These are phyloP conservation scores for Racocetra persica DNA, from an alignment of 371 early-diverging fungal genomes.

Conservation along the genomic window DNA sequence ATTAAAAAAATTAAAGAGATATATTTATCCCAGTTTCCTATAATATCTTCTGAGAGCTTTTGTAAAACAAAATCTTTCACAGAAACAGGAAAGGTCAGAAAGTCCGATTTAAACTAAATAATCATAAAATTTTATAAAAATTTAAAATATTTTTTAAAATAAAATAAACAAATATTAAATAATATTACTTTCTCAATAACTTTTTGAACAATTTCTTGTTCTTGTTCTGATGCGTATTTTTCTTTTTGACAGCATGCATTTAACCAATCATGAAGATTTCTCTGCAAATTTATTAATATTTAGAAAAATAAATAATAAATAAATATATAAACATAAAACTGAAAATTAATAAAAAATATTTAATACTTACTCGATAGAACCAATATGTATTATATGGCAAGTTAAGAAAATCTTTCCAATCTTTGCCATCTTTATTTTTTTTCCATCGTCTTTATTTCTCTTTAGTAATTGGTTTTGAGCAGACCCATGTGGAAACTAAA, in stretches of 20 bases:
- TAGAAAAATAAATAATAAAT: too few relatives aligned
- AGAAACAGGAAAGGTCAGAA: conserved; percentile 3
- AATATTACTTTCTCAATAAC: not conserved
- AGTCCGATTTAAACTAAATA: conserved; percentile 10
- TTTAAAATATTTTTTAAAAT: not conserved
- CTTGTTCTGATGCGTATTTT: conserved; percentile 6
- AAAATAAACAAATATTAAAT: not conserved
- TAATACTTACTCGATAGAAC: not conserved
- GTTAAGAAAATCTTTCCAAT: conserved; percentile 10
- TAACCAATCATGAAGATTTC: not conserved
- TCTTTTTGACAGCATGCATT: not conserved
- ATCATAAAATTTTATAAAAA: not conserved
- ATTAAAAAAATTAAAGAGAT: too few relatives aligned
- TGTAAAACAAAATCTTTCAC: not conserved
- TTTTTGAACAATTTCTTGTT: not conserved
- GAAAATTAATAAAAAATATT: not conserved
- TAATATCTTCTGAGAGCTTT: conserved; percentile 14
- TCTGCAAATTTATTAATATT: not conserved
- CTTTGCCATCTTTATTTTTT: not conserved
- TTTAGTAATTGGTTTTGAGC: conserved; percentile 5
- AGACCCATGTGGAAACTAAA: not conserved
- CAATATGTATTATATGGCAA: not conserved
- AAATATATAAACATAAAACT: too few relatives aligned
- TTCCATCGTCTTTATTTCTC: not conserved
- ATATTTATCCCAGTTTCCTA: not conserved